Evolutionary conservation across 2,329 filamentous ascomycete genomes (phyloP), one percentile per base, ranked within the genome.

Genomic region (Talaromyces islandicus): DNA sequence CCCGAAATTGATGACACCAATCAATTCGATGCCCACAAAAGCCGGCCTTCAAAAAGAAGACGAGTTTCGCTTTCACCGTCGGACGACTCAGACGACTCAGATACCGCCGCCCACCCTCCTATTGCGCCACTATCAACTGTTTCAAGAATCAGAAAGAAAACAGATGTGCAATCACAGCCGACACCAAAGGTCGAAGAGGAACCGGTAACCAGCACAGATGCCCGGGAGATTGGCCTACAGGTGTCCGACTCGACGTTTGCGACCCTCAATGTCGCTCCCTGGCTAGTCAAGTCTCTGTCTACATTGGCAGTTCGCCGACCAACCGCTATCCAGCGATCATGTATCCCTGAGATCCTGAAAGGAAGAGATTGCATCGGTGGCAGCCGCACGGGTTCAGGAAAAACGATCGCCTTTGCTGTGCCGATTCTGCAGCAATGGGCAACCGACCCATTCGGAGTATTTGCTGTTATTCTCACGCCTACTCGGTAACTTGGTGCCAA

Each of bases 371-470:
- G 92, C 71, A 97, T 99, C 67, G 94, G 94, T 70, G 92, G 92
- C 41, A 96, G 91, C 70, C 84, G 92, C 64, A 99, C 94, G 0
- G 94, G 94, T 80, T 97, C 93, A 12, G 94, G 94, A 77, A 99
- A 99, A 79, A 99, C 94, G 3, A 88, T 97, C 50, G 92, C 94
- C 1, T 99, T 99, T 75, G 90, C 93, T 0, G 91, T 92, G 10
- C 94, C 94, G 0, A 96, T 99, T 62, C 79, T 99, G 64, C 93
- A 97, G 73, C 89, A 88, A 74, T 97, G 92, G 92, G 87, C 93
- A 2, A 85, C 92, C 70, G 92, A 99, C 77, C 94, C 94, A 0
- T 88, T 88, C 61, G 94, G 91, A 50, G 93, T 97, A 67, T 99
- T 91, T 74, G 93, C 86, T 1, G 79, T 99, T 6, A 85, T 99